Conservation (phyloP, 805 yeast species). For the Wickerhamiella australiensis region DNA sequence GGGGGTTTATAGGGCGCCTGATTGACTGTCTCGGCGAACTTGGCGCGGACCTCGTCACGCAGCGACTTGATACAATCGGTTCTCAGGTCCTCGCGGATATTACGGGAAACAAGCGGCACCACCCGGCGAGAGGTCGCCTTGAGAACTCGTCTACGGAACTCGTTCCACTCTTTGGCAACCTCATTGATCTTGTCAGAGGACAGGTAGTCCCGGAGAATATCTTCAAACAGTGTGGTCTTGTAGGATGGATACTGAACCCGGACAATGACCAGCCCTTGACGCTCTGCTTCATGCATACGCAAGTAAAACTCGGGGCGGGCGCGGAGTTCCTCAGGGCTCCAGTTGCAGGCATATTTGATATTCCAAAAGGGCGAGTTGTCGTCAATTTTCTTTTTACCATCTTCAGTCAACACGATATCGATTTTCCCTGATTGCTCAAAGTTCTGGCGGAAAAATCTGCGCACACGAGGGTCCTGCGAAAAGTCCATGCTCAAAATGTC, state of each 20-base stretch:
- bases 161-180: slow-evolving; percentile 65
- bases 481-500: slow-evolving; percentile 69
- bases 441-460: slow-evolving; percentile 51
- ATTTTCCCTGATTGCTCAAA: slow-evolving; percentile 51
- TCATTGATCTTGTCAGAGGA: slow-evolving; percentile 50
- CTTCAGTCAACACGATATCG: slow-evolving; percentile 69
- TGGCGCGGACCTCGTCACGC: slow-evolving; percentile 54
- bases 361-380: slow-evolving; percentile 73
- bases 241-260: slow-evolving; percentile 44
- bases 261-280: slow-evolving; percentile 56
- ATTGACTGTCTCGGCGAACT: slow-evolving; percentile 60
- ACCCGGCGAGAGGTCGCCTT: slow-evolving; percentile 55
- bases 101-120: slow-evolving; percentile 53
- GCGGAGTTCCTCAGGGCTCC: slow-evolving; percentile 63
- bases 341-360: slow-evolving; percentile 78
- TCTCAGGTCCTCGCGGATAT: slow-evolving; percentile 72
- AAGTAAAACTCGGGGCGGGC: slow-evolving; percentile 68
- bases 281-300: slow-evolving; percentile 86
- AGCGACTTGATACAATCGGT: slow-evolving; percentile 62
- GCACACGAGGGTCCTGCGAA: slow-evolving; percentile 64
- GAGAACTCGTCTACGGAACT: slow-evolving; percentile 54
- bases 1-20: slow-evolving; percentile 89
- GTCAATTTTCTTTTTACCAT: slow-evolving; percentile 67
- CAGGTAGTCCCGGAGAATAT: slow-evolving; percentile 26
- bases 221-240: slow-evolving; percentile 31